These are phyloP conservation scores for Massospora cicadina DNA, from an alignment of 371 early-diverging fungal genomes.

Conservation along the genomic window DNA sequence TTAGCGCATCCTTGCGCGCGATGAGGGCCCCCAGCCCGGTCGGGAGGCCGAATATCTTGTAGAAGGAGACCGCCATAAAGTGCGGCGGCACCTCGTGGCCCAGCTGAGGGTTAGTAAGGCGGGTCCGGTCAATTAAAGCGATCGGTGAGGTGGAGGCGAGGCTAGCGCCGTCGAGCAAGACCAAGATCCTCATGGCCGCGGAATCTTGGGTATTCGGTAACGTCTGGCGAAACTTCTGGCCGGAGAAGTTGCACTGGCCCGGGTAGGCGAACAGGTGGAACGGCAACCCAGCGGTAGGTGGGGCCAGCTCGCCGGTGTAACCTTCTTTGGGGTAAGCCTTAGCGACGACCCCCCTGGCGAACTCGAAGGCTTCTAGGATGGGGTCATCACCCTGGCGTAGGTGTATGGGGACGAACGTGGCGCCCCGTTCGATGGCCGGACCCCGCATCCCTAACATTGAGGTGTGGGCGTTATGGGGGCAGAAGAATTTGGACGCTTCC, in stretches of 20 bases:
- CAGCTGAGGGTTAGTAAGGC: conserved; percentile 15
- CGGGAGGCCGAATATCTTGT: conserved; percentile 68
- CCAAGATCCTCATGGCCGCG: conserved; percentile 18
- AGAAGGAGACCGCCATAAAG: conserved; percentile 47
- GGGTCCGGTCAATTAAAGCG: no score
- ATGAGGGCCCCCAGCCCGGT: conserved; percentile 55
- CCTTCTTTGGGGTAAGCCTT: neutral
- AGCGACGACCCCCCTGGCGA: no score
- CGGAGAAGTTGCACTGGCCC: conserved; percentile 62
- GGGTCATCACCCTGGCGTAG: conserved; percentile 14
- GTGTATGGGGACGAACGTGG: neutral
- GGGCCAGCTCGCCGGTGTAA: neutral
- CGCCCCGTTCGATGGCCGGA: conserved; percentile 16
- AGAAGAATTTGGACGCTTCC: conserved; percentile 21
- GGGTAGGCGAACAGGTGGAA: conserved; percentile 45
- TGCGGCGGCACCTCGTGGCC: conserved; percentile 24
- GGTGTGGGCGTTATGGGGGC: conserved; percentile 39
- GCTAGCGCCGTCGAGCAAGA: conserved; percentile 47
- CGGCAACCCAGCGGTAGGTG: neutral
- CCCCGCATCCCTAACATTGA: conserved; percentile 46
- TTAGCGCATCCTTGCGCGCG: conserved; percentile 23
- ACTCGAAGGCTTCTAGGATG: neutral
- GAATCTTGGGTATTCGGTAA: conserved; percentile 20
- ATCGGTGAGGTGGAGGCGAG: conserved; percentile 31
- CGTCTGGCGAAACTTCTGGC: conserved; percentile 33